Percentiles rank a stretch among this genome's conserved stretches.
These are phyloP conservation scores for Penicillium herquei DNA, from an alignment of 495 filamentous ascomycete genomes.

Conservation along the genomic window DNA sequence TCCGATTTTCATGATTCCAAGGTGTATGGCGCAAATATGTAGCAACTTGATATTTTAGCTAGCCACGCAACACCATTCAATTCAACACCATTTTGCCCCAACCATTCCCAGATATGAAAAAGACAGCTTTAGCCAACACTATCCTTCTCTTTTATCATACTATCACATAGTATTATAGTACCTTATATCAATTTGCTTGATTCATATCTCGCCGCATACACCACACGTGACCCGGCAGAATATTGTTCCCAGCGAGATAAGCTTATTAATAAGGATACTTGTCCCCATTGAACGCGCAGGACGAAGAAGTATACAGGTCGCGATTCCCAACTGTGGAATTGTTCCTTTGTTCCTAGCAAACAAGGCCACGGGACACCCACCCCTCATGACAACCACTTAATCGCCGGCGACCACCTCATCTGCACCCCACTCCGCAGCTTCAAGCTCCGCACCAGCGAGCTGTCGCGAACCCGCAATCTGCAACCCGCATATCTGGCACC, in stretches of 20 bases:
- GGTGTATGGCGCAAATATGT: background rate
- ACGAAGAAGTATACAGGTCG: background rate
- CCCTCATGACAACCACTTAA: constrained; percentile 14
- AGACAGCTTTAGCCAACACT: no score
- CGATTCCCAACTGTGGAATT: background rate
- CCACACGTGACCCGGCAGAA: constrained; percentile 22
- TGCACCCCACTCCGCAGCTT: background rate
- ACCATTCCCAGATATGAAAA: background rate
- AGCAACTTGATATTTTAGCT: background rate
- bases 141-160: no score
- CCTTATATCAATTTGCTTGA: no score
- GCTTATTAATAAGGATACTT: constrained; percentile 10
- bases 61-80: background rate
- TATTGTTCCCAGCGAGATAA: constrained; percentile 24
- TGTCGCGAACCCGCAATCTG: background rate
- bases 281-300: constrained; percentile 15
- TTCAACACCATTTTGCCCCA: no score
- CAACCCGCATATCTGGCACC: background rate
- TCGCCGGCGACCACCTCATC: background rate
- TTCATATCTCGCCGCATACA: background rate
- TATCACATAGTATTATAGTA: no score
- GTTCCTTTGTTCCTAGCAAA: constrained; percentile 3
- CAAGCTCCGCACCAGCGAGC: constrained; percentile 7
- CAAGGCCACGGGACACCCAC: background rate
- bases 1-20: background rate